Evolutionary conservation across 257 asterid species (phyloP).

Genomic region (Nicotiana otophora): DNA sequence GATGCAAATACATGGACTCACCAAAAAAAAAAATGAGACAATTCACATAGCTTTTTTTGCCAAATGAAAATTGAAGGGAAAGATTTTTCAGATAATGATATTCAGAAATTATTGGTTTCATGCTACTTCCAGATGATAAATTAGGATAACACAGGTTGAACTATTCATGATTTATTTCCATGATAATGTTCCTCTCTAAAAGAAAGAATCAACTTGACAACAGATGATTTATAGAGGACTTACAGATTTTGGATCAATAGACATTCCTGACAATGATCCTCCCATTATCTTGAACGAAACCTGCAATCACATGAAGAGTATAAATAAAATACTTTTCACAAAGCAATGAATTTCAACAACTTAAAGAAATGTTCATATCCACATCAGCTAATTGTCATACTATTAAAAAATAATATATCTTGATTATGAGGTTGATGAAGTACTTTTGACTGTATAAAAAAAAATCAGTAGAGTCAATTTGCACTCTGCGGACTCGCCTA

Average conservation of each 20-base stretch:
- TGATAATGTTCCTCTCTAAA: slow-evolving; percentile 4
- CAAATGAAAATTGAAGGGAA: neutral
- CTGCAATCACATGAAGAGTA: slow-evolving; percentile 34
- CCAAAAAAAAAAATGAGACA: neutral
- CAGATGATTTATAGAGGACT: slow-evolving; percentile 18
- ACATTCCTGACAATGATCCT: slow-evolving; percentile 80
- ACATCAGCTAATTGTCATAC: neutral
- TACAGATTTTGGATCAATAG: slow-evolving; percentile 90
- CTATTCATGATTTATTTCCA: neutral
- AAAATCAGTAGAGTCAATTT: neutral
- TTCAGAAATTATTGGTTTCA: slow-evolving; percentile 4
- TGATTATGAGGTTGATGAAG: neutral
- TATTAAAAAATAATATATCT: neutral
- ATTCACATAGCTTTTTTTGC: neutral
- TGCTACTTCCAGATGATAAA: neutral
- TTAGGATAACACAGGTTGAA: neutral
- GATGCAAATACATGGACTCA: neutral
- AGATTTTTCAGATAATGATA: neutral
- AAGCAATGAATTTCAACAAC: neutral
- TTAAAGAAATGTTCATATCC: slow-evolving; percentile 11
- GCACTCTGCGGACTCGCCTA: neutral
- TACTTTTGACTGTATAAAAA: neutral
- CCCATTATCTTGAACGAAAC: slow-evolving; percentile 92
- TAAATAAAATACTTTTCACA: neutral
- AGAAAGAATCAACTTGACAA: neutral